Conservation (phyloP, 495 filamentous ascomycete genomes). For the Daldinia concentrica region DNA sequence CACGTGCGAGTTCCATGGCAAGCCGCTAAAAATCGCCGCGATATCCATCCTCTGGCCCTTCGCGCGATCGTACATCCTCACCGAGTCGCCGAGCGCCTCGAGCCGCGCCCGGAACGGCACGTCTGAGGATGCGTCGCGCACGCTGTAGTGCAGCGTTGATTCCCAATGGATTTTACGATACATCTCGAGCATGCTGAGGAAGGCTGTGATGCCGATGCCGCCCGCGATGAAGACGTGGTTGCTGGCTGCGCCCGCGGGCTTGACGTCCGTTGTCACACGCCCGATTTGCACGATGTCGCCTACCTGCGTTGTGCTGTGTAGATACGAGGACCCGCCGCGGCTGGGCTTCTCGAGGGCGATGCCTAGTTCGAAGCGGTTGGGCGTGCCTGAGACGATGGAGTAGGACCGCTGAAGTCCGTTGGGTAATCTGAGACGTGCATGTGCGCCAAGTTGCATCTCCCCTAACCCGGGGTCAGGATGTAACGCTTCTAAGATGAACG, state of each 20-base stretch:
- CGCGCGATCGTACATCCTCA: conserved; percentile 58
- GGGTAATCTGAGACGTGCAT: conserved; percentile 56
- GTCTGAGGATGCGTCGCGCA: conserved; percentile 52
- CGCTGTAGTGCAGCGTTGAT: conserved; percentile 58
- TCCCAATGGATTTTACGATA: conserved; percentile 56
- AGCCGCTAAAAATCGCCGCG: conserved; percentile 46
- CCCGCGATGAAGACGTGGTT: conserved; percentile 63
- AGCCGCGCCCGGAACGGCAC: conserved; percentile 57
- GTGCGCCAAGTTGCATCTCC: conserved; percentile 46
- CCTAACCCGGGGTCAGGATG: conserved; percentile 37
- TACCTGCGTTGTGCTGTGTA: conserved; percentile 49
- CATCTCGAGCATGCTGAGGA: conserved; percentile 49
- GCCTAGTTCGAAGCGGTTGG: conserved; percentile 55
- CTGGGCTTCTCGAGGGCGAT: conserved; percentile 55
- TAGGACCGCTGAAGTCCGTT: conserved; percentile 59
- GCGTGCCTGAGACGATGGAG: conserved; percentile 57
- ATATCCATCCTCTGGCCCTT: conserved; percentile 61
- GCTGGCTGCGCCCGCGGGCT: conserved; percentile 47
- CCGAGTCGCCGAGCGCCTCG: conserved; percentile 45
- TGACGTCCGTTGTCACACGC: conserved; percentile 52
- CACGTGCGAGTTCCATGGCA: conserved; percentile 59
- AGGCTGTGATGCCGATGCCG: conserved; percentile 65
- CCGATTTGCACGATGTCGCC: conserved; percentile 61
- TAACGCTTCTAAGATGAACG: conserved; percentile 53
- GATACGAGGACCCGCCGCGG: conserved; percentile 59